These are phyloP conservation scores for Leucogyrophana mollusca DNA, from an alignment of 768 basidiomycete genomes.

Conservation along the genomic window DNA sequence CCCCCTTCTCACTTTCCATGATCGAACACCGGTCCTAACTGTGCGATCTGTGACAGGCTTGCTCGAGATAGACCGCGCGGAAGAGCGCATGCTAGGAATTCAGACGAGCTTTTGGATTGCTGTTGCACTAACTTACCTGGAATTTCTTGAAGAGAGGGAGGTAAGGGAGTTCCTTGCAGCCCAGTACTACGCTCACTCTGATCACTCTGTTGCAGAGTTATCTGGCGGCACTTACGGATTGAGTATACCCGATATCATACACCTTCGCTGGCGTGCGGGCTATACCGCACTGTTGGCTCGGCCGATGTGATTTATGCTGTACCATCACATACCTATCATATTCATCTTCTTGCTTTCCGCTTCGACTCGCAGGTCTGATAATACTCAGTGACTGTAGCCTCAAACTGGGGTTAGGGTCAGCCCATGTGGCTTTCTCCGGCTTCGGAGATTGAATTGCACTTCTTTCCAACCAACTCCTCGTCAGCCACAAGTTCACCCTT, in stretches of 20 bases:
- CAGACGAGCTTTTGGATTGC: conserved; percentile 80
- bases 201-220: conserved; percentile 62
- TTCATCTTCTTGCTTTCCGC: not conserved
- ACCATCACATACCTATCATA: conserved; percentile 9
- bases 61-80: conserved; percentile 59
- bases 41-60: conserved; percentile 57
- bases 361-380: too few relatives aligned
- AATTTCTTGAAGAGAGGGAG: conserved; percentile 77
- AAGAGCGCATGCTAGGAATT: conserved; percentile 61
- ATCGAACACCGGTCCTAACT: conserved; percentile 66
- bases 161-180: conserved; percentile 38
- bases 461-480: conserved; percentile 21
- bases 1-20: conserved; percentile 66
- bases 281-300: too few relatives aligned
- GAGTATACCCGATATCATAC: conserved; percentile 4
- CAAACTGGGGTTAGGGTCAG: conserved; percentile 11
- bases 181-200: too few relatives aligned
- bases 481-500: not conserved
- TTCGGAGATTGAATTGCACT: conserved; percentile 21
- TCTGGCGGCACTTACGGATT: conserved; percentile 51
- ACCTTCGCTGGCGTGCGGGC: too few relatives aligned
- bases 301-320: conserved; percentile 2
- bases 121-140: conserved; percentile 70
- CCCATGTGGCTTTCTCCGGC: conserved; percentile 25
- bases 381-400: conserved; percentile 2